Base-by-base conservation (phyloP, 2,329 filamentous ascomycete species). In the Claviceps sp. region DNA sequence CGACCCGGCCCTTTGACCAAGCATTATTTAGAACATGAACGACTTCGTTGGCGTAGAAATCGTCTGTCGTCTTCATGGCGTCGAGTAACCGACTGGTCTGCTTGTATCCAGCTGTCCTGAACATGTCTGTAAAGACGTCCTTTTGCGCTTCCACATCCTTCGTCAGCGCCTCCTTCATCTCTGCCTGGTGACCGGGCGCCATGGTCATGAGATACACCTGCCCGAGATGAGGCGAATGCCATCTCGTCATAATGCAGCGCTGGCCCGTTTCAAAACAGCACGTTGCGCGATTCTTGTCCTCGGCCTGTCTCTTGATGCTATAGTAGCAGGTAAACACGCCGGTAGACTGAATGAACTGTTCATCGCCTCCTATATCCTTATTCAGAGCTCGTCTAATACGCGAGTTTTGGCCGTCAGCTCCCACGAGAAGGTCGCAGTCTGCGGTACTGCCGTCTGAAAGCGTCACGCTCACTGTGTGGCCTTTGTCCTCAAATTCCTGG, bases 31-130 rank as follows among this genome's bases (percentile, higher is more conserved):
- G 69, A 16, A 81, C 69, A 20, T 72, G 65, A 0, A 65, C 68
- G 41, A 75, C 58, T 2, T 66, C 60, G 50, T 72, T 63, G 47
- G 67, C 66, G 58, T 77, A 76, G 52, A 76, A 76, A 57, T 76
- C 69, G 8, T 67, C 61, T 0, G 66, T 42, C 49, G 34, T 52
- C 30, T 53, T 5, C 62, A 72, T 66, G 1, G 61, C 66, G 5
- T 61, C 56, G 22, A 72, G 54, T 1, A 73, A 58, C 2, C 67
- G 59, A 3, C 58, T 55, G 8, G 61, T 57, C 48, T 68, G 61
- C 2, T 18, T 26, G 77, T 76, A 81, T 0, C 72, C 74, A 0
- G 66, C 67, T 22, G 65, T 70, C 2, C 60, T 54, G 46, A 73
- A 72, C 0, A 71, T 53, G 20, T 70, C 65, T 16, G 60, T 56